Conservation (phyloP, 2,329 filamentous ascomycete species). For the Ceratocystis cacaofunesta region DNA sequence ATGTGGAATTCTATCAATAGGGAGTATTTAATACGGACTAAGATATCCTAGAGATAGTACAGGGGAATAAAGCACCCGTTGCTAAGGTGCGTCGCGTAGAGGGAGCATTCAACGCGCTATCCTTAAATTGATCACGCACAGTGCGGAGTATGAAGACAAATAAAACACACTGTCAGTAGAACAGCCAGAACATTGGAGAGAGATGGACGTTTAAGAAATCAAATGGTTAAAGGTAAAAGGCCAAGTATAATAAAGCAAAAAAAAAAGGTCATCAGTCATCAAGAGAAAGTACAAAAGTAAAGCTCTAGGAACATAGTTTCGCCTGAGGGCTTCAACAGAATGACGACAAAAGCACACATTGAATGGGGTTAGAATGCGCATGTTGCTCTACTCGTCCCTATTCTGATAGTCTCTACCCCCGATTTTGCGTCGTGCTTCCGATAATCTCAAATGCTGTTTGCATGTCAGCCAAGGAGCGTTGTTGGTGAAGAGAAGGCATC, state of each 20-base stretch:
- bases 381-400: background rate
- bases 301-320: background rate
- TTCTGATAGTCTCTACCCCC: background rate
- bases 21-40: too few species aligned
- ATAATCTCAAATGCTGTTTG: slow-evolving; percentile 10
- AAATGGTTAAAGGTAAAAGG: background rate
- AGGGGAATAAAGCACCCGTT: slow-evolving; percentile 2
- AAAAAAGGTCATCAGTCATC: background rate
- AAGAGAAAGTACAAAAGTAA: background rate
- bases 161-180: background rate
- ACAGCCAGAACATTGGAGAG: background rate
- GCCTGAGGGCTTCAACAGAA: too few species aligned
- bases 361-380: too few species aligned
- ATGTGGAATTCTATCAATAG: too few species aligned
- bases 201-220: background rate
- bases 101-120: background rate
- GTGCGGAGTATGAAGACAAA: background rate
- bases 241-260: background rate
- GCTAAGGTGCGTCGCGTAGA: slow-evolving; percentile 7
- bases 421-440: background rate
- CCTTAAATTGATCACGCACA: slow-evolving; percentile 12
- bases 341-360: too few species aligned
- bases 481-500: background rate
- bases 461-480: background rate
- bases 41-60: too few species aligned